Evolutionary conservation across 768 basidiomycete genomes (phyloP).

Genomic region (Amanita thiersii): DNA sequence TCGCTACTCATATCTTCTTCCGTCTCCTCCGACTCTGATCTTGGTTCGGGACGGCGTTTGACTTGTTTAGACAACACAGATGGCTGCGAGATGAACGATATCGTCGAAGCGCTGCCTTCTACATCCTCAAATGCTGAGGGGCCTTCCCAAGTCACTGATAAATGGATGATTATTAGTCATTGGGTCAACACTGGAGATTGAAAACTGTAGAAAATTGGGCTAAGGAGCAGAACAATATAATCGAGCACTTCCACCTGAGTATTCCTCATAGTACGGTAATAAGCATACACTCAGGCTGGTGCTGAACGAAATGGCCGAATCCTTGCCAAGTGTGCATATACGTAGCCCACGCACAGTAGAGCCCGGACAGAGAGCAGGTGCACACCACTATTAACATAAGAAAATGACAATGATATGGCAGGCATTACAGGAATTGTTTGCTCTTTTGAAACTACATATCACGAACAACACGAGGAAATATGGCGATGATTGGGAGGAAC

Average conservation of each 20-base stretch:
- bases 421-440: slow-evolving; percentile 24
- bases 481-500: slow-evolving; percentile 13
- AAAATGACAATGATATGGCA: slow-evolving; percentile 9
- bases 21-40: slow-evolving; percentile 29
- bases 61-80: not conserved
- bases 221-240: slow-evolving; percentile 8
- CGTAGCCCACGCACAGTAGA: slow-evolving; percentile 5
- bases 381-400: slow-evolving; percentile 9
- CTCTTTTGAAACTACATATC: slow-evolving; percentile 25
- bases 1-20: slow-evolving; percentile 48
- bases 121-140: slow-evolving; percentile 46
- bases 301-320: not conserved
- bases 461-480: slow-evolving; percentile 12
- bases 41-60: slow-evolving; percentile 7
- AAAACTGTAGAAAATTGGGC: slow-evolving; percentile 8
- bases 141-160: slow-evolving; percentile 48
- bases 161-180: slow-evolving; percentile 13
- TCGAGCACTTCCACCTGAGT: slow-evolving; percentile 2
- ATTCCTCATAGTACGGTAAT: slow-evolving; percentile 13
- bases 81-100: slow-evolving; percentile 10
- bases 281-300: slow-evolving; percentile 19
- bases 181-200: not conserved
- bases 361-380: slow-evolving; percentile 1
- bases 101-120: slow-evolving; percentile 18
- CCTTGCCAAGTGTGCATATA: slow-evolving; percentile 12